Base-by-base conservation (phyloP, 202 grass and related monocot genomes). In the Zoysia matrella region DNA sequence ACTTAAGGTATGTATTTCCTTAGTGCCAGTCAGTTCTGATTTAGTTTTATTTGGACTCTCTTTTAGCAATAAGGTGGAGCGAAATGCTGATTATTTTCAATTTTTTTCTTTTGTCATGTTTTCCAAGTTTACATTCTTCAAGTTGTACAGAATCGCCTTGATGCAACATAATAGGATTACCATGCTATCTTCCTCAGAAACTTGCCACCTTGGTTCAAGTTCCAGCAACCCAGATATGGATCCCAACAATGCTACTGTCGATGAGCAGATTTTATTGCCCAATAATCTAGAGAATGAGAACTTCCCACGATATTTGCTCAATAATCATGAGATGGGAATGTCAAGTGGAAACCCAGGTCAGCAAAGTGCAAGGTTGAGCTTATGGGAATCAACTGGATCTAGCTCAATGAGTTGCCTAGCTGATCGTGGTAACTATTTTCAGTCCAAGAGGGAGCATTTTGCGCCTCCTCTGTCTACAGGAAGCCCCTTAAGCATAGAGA, bases 361-460 rank as follows among this genome's bases (percentile, higher is more conserved):
- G 73, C 82, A 89, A 45, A 83, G 75, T 77, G 70, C 83, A 61
- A 57, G 69, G 63, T 50, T 86, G 86, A 83, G 69, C 36, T 81
- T 91, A 54, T 91, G 89, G 89, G 85, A 91, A 69, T 81, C 89
- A 78, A 68, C 72, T 85, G 89, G 82, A 82, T 88, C 89, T 74
- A 91, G 89, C 67, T 91, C 89, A 14, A 64, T 65, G 82, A 77
- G 78, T 18, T 85, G 78, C 85, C 52, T 85, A 46, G 82, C 22
- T 3, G 74, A 91, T 52, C 81, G 47, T 78, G 81, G 64, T 60
- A 82, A 60, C 62, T 60, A 84, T 67, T 18, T 85, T 73, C 76
- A 88, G 55, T 63, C 73, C 2, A 91, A 91, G 85, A 82, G 81
- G 60, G 89, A 91, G 2, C 82, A 88, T 78, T 83, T 87, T 73